Base-by-base conservation (phyloP, 2,329 filamentous ascomycete genomes). In the Sporothrix schenckii region DNA sequence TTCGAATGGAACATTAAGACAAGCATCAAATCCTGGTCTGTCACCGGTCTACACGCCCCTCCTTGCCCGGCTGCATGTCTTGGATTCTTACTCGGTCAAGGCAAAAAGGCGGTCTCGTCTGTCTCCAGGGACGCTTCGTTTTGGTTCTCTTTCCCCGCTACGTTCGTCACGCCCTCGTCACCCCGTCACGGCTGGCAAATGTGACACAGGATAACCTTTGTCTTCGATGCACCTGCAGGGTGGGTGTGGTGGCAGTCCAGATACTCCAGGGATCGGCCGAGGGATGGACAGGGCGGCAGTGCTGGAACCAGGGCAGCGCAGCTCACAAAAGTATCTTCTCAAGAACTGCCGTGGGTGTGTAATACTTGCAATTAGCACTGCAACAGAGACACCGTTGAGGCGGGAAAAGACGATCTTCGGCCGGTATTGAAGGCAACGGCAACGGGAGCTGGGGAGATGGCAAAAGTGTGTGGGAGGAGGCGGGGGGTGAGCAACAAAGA, bases 361-460 rank as follows among this genome's bases (percentile, higher is more conserved):
- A n/a, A n/a, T n/a, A 10, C 30, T 14, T 19, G 27, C 50, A n/a
- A 39, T n/a, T 54, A 54, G 49, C 65, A 67, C 50, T 67, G 50
- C 50, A 53, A 53, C 50, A 50, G 50, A 67, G 66, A 66, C 63
- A 39, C 47, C 47, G 63, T 24, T 66, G 63, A 66, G 63, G 47
- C 47, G 63, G 63, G 10, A 52, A 66, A 19, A 27, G 21, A 47
- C 58, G 21, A 44, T 19, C 63, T 16, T n/a, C n/a, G n/a, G 63
- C 47, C 63, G 63, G 47, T 52, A 66, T 53, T 50, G 21, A 10
- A 41, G 30, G 2, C 34, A 41, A 19, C 30, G 16, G 14, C 24
- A 2, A 53, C 7, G 34, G 50, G 30, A 58, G 27, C 9, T 4
- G 21, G 34, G 50, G 30, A 58, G 27, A 19, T 4, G 21, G 19